A percentile compares a stretch with the other conserved stretches of the same genome.
phyloP scores from a whole-genome alignment of 2,329 filamentous ascomycete species.

The Trichoderma guizhouense region DNA sequence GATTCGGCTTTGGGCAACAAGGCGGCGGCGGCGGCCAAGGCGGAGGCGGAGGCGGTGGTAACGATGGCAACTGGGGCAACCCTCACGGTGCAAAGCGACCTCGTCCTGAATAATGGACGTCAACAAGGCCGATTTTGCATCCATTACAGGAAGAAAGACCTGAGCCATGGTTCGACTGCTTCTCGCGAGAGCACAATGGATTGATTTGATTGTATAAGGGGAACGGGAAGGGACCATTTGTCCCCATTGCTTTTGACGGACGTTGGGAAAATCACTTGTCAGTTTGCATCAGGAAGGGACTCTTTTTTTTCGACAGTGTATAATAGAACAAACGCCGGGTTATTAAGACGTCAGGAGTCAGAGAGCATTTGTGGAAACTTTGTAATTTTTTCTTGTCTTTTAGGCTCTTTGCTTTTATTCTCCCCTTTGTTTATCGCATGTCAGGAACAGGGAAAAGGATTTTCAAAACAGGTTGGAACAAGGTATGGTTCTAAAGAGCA shows the following conservation, averaged over 20 bases:
- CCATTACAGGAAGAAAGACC: not conserved
- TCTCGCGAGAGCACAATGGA: not conserved
- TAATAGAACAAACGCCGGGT: conserved; percentile 18
- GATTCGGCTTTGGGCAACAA: conserved; percentile 60
- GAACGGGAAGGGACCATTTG: not conserved
- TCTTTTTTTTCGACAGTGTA: conserved; percentile 10
- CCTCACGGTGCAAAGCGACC: conserved; percentile 78
- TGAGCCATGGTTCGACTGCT: not conserved
- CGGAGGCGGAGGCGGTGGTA: conserved; percentile 30
- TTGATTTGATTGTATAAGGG: not conserved
- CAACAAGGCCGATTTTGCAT: not conserved
- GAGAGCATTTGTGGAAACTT: not conserved
- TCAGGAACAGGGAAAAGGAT: not conserved
- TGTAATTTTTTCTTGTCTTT: conserved; percentile 1
- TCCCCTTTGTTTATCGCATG: not conserved
- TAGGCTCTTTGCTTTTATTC: not conserved
- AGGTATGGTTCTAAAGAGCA: not conserved
- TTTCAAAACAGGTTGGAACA: not conserved
- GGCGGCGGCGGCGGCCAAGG: conserved; percentile 36
- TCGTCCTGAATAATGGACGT: conserved; percentile 59
- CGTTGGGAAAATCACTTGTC: not conserved
- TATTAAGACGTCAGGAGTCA: conserved; percentile 8
- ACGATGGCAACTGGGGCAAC: conserved; percentile 65
- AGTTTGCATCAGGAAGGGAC: conserved; percentile 6
- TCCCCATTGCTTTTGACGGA: not conserved